Percentiles rank a stretch among this genome's conserved stretches.
Conservation (phyloP, 2,329 filamentous ascomycete genomes). For the Epichloe gansuensis region DNA sequence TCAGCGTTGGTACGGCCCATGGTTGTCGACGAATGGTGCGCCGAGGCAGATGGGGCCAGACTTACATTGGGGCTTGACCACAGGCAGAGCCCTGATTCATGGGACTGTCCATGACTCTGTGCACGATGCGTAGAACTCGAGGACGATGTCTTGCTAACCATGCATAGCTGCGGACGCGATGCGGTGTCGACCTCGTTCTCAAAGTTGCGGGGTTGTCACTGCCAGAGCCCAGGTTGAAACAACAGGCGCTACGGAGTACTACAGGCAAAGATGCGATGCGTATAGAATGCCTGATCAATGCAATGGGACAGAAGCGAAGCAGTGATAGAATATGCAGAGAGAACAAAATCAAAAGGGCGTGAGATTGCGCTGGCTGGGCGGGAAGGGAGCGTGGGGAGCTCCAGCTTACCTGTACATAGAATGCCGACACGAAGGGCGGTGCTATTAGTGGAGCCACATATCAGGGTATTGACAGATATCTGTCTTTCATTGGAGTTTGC, state of each 20-base stretch:
- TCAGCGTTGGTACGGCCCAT: slow-evolving; percentile 5
- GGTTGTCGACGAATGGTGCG: neutral
- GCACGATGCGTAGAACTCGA: neutral
- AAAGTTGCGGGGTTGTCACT: neutral
- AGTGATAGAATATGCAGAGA: neutral
- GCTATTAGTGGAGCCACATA: neutral
- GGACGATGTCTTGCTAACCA: neutral
- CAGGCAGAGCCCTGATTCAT: slow-evolving; percentile 17
- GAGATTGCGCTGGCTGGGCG: neutral
- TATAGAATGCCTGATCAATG: neutral
- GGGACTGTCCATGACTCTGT: slow-evolving; percentile 17
- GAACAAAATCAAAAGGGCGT: neutral
- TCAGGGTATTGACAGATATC: neutral
- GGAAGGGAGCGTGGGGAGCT: neutral
- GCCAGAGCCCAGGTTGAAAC: neutral
- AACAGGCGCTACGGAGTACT: too few species aligned
- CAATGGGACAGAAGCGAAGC: neutral
- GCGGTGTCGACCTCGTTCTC: neutral
- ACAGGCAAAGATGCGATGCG: too few species aligned
- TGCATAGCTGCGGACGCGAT: slow-evolving; percentile 1
- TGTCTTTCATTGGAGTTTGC: neutral
- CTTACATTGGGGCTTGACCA: slow-evolving; percentile 18
- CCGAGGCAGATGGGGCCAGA: neutral
- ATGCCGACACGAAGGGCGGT: neutral
- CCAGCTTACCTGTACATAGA: neutral